Conservation (phyloP, 192 early-diverging fungal genomes). For the Backusella sp. region DNA sequence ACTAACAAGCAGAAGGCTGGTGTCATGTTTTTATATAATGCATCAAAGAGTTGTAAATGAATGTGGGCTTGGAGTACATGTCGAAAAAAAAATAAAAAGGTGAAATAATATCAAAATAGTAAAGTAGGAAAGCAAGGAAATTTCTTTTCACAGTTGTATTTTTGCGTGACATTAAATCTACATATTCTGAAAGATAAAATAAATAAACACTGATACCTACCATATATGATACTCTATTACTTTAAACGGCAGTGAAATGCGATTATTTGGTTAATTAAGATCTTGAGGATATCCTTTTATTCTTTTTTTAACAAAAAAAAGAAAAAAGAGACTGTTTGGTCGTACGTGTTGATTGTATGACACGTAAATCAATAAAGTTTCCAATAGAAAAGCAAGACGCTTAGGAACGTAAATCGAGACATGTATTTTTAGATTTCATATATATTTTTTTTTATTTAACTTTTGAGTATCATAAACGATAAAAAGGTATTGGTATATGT, state of each 20-base stretch:
- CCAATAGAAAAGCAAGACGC: conserved; percentile 2
- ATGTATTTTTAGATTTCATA: conserved; percentile 4
- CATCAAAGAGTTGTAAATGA: not conserved
- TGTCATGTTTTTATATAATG: not conserved
- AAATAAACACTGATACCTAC: not conserved
- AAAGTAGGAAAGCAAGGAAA: not conserved
- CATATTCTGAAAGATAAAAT: not conserved
- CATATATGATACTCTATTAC: not conserved
- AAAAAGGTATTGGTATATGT: not conserved
- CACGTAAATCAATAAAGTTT: not conserved
- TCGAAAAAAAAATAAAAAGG: not conserved
- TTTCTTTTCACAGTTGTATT: not conserved
- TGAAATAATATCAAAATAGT: not conserved
- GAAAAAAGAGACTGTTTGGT: not conserved
- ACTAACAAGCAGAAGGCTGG: not conserved
- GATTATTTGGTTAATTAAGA: conserved; percentile 4
- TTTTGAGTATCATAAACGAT: not conserved
- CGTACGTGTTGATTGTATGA: not conserved
- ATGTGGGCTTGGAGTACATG: not conserved
- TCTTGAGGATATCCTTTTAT: not conserved
- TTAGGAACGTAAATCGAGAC: not conserved
- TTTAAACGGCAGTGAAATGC: not conserved
- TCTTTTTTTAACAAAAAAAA: conserved; percentile 1
- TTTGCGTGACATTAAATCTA: not conserved
- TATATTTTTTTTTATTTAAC: not conserved